phyloP scores from a whole-genome alignment of 148 eudicot genomes.

The Arctostaphylos glauca region DNA sequence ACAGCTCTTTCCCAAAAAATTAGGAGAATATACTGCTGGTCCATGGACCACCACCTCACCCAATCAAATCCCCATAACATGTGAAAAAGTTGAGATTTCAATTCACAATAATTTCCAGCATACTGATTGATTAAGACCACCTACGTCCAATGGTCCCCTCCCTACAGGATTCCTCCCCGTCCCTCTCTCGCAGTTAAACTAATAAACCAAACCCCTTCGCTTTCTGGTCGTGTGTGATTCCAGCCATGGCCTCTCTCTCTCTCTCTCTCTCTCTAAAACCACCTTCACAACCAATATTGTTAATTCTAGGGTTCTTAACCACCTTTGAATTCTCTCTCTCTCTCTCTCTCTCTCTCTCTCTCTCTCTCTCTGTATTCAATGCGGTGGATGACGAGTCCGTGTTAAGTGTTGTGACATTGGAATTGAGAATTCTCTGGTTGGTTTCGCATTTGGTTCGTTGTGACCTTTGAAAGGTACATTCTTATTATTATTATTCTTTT shows the following conservation, averaged over 20 bases:
- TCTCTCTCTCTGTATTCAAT: constrained; percentile 13
- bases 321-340: constrained; percentile 6
- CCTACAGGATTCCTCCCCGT: neutral
- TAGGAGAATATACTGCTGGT: no score
- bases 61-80: neutral
- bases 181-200: neutral
- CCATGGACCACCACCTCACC: neutral
- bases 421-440: neutral
- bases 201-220: neutral
- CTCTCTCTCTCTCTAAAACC: neutral
- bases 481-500: neutral
- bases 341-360: constrained; percentile 4
- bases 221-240: constrained; percentile 18
- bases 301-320: constrained; percentile 11
- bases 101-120: neutral
- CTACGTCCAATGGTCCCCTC: neutral
- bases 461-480: neutral
- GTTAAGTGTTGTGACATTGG: neutral
- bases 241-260: constrained; percentile 23
- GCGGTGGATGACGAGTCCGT: constrained; percentile 2
- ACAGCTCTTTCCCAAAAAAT: no score
- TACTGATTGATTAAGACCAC: neutral
- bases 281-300: neutral
- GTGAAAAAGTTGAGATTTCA: neutral
- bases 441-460: neutral